Evolutionary conservation across 495 filamentous ascomycete species (phyloP).

Genomic region (Lophium mytilinum): DNA sequence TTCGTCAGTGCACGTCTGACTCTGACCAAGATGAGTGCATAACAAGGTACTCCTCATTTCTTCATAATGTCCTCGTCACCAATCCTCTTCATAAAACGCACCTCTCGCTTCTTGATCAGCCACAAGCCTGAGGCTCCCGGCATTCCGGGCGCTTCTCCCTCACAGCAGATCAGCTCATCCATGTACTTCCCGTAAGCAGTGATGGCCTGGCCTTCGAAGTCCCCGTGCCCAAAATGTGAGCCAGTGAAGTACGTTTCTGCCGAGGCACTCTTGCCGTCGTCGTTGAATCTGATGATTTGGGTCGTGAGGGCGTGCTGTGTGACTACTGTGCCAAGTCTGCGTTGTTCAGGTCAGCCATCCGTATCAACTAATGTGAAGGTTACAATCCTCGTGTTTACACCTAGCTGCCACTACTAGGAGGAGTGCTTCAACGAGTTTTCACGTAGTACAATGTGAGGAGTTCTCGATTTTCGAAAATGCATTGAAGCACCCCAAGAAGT

Average conservation of each 20-base stretch:
- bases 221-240: conserved; percentile 27
- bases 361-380: neutral
- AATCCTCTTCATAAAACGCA: conserved; percentile 18
- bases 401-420: neutral
- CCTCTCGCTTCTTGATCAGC: conserved; percentile 22
- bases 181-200: conserved; percentile 27
- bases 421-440: neutral
- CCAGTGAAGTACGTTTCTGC: conserved; percentile 28
- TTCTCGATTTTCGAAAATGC: no score
- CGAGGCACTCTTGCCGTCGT: conserved; percentile 16
- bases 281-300: conserved; percentile 20
- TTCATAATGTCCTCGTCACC: conserved; percentile 30
- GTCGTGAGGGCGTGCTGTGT: conserved; percentile 30
- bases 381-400: neutral
- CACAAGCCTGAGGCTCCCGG: conserved; percentile 25
- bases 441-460: neutral
- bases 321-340: conserved; percentile 22
- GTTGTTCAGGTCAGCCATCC: neutral
- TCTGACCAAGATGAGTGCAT: no score
- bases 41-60: neutral
- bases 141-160: conserved; percentile 11
- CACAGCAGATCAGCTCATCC: conserved; percentile 18
- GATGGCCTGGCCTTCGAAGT: conserved; percentile 24
- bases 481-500: no score
- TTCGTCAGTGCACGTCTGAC: no score